Evolutionary conservation across 148 eudicot species (phyloP).

Genomic region (Chenopodium album): DNA sequence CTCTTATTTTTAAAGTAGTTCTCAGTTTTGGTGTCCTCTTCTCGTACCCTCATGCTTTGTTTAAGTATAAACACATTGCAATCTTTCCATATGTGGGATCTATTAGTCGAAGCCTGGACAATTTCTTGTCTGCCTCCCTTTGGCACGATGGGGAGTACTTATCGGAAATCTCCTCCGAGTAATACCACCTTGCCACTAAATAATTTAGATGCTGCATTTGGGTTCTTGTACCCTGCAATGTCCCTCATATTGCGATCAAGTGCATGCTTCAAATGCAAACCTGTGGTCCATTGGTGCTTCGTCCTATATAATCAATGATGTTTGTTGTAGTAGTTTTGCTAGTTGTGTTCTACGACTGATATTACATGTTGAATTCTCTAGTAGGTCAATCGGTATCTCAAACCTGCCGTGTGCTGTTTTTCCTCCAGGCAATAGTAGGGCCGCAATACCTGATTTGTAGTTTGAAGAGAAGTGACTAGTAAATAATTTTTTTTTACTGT

Average conservation of each 20-base stretch:
- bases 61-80: background rate
- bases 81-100: slow-evolving; percentile 2
- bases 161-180: slow-evolving; percentile 9
- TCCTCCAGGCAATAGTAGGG: background rate
- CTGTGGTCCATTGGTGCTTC: slow-evolving; percentile 1
- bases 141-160: slow-evolving; percentile 10
- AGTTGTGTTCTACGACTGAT: background rate
- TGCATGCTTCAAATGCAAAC: slow-evolving; percentile 4
- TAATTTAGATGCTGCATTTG: background rate
- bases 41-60: background rate
- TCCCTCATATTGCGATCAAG: slow-evolving; percentile 11
- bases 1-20: no score
- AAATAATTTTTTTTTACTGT: background rate
- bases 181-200: slow-evolving; percentile 13
- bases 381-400: background rate
- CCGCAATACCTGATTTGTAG: background rate
- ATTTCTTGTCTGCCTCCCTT: background rate
- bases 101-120: background rate
- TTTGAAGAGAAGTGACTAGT: background rate
- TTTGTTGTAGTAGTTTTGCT: background rate
- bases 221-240: background rate
- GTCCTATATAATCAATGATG: slow-evolving; percentile 3
- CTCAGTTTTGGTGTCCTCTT: background rate
- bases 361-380: background rate
- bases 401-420: background rate